Evolutionary conservation across 1,284 basidiomycete genomes (phyloP), one percentile per base, ranked within the genome.

Genomic region (Mrakiaceae sp.): DNA sequence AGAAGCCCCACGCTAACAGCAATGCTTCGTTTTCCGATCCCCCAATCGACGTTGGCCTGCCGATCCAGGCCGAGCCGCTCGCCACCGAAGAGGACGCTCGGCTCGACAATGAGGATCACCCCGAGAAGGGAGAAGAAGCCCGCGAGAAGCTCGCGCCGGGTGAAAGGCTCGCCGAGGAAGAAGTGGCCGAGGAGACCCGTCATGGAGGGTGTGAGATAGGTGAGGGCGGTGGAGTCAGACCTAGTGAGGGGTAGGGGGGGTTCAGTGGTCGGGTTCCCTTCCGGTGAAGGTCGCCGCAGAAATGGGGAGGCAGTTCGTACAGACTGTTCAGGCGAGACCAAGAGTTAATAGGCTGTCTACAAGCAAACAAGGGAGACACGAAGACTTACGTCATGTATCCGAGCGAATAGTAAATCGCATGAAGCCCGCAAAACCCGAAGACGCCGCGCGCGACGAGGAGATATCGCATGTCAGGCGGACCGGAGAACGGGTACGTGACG

Each of bases 221-320:
- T 84, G 59, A 93, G 78, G 12, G 88, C 86, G 0, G 84, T 86
- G 0, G 86, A 83, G 72, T 91, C 88, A 10, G 86, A 86, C 0
- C 90, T 77, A 0, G 85, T 83, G 39, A 87, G 78, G 68, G 82
- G 85, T 66, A 84, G 79, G 10, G 90, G 76, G 1, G 27, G 27
- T 27, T 27, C 27, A 27, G 27, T 27, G 27, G 2, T 27, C 27
- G 27, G 27, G 27, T 27, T 27, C 27, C 2, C 27, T 27, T 27
- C 27, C 27, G 27, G 2, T 27, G 27, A 27, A 27, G 27, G 27
- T 27, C 27, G 27, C 27, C 27, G 27, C 27, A 1, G 27, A 27
- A 27, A 27, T 27, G 27, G 27, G 27, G 27, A 27, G 27, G 27
- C 27, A 27, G 27, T 27, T 27, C 27, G 27, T 27, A 27, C 27